Base-by-base conservation (phyloP, 2,329 filamentous ascomycete species). In the Tolypocladium tropicale region DNA sequence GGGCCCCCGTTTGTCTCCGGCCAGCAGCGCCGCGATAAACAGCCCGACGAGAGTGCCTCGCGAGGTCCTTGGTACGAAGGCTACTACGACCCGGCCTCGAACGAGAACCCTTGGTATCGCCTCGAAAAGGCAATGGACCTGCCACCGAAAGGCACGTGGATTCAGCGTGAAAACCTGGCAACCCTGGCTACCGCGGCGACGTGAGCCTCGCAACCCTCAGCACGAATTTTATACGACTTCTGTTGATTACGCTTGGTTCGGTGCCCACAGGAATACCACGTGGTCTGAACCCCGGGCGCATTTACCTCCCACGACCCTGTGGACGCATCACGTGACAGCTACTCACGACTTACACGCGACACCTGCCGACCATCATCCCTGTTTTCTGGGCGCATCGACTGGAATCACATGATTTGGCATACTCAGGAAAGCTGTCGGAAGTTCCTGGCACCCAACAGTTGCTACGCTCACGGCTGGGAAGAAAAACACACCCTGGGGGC, bases 91-190 rank as follows among this genome's bases (percentile, higher is more conserved):
- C 79, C 81, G 0, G 78, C 76, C 57, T 88, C 85, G 59, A 82
- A 89, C 62, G 78, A 85, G 66, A 89, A 92, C 66, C 88, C 88
- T 0, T 92, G 88, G 88, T 79, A 77, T 53, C 68, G 65, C 10
- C 69, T 86, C 23, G 83, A 86, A 67, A 70, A 72, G 62, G 62
- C 67, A 7, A 68, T 68, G 28, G 76, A 76, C 0, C 60, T 85
- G 51, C 61, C 69, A 41, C 58, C 77, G 1, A 65, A 66, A 16
- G 79, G 77, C 2, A 64, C 61, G 0, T 85, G 80, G 81, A 59
- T 78, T 16, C 32, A 60, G 18, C 62, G 58, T 6, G 54, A 54
- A 5, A 12, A 25, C 28, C 53, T 11, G 34, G 6, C 53, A 12
- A n/a, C 33, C 6, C 14, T n/a, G n/a, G 46, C 34, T 23, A n/a